These are phyloP conservation scores for Camellia granthamiana DNA, from an alignment of 148 eudicot genomes.

Conservation along the genomic window DNA sequence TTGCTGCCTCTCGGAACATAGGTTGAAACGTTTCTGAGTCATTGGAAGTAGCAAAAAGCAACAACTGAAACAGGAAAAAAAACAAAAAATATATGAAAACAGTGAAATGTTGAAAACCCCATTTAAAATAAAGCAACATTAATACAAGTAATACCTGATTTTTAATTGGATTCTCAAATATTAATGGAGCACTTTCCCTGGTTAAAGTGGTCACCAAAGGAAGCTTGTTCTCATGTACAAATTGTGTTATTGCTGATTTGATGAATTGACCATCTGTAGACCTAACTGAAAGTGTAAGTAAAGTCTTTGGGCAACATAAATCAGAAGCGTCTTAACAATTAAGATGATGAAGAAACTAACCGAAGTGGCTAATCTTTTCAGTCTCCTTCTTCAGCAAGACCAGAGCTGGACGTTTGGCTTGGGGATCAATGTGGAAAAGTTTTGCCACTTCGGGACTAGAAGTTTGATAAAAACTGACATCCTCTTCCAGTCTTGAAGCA, in stretches of 20 bases:
- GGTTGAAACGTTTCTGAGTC: slow-evolving; percentile 42
- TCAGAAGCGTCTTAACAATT: not conserved
- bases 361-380: slow-evolving; percentile 63
- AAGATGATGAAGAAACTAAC: slow-evolving; percentile 6
- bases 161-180: slow-evolving; percentile 81
- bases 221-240: slow-evolving; percentile 78
- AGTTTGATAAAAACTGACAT: slow-evolving; percentile 84
- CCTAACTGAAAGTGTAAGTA: not conserved
- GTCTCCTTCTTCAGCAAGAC: slow-evolving; percentile 80
- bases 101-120: not conserved
- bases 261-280: slow-evolving; percentile 62
- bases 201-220: slow-evolving; percentile 76
- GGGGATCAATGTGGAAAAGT: slow-evolving; percentile 63
- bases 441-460: slow-evolving; percentile 67
- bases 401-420: slow-evolving; percentile 72
- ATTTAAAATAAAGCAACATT: not conserved
- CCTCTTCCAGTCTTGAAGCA: slow-evolving; percentile 82
- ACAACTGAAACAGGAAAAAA: slow-evolving; percentile 32
- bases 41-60: slow-evolving; percentile 54
- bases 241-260: slow-evolving; percentile 59
- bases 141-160: slow-evolving; percentile 54
- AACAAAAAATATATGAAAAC: not conserved
- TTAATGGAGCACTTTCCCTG: slow-evolving; percentile 63
- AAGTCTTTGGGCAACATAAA: not conserved
- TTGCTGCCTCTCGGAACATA: slow-evolving; percentile 73